A percentile compares a stretch with the other conserved stretches of the same genome.
Evolutionary conservation across 2,329 filamentous ascomycete genomes (phyloP).

Genomic region (Phaeosphaeria sp.): DNA sequence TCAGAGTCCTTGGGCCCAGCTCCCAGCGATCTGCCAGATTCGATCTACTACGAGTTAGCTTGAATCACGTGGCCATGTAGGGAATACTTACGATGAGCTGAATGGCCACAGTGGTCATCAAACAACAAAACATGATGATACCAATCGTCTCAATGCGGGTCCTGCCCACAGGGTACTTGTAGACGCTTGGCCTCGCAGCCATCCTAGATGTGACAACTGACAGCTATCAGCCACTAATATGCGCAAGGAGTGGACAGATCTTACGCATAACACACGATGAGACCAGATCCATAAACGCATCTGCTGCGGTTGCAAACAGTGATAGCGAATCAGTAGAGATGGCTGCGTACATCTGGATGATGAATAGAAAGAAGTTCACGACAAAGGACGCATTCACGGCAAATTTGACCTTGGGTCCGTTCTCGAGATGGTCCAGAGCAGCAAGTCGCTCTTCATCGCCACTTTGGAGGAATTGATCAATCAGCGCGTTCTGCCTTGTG

Average conservation of each 20-base stretch:
- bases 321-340: slow-evolving; percentile 66
- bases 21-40: slow-evolving; percentile 62
- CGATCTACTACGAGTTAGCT: slow-evolving; percentile 44
- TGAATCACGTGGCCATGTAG: neutral
- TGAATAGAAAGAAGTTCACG: slow-evolving; percentile 57
- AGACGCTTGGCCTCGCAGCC: slow-evolving; percentile 65
- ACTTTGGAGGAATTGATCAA: slow-evolving; percentile 60
- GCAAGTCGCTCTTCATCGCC: slow-evolving; percentile 62
- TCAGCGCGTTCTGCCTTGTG: slow-evolving; percentile 49
- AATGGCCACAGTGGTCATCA: slow-evolving; percentile 71
- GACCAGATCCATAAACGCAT: slow-evolving; percentile 71
- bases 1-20: slow-evolving; percentile 52
- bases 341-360: slow-evolving; percentile 66
- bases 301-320: slow-evolving; percentile 69
- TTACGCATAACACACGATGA: slow-evolving; percentile 65
- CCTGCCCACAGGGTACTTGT: slow-evolving; percentile 69
- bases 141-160: slow-evolving; percentile 69
- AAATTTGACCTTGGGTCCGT: slow-evolving; percentile 51
- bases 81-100: slow-evolving; percentile 61
- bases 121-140: slow-evolving; percentile 69
- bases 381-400: slow-evolving; percentile 47
- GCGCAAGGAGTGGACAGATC: too few species aligned
- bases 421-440: slow-evolving; percentile 58
- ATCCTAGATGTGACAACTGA: slow-evolving; percentile 62
- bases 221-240: too few species aligned